Conservation (phyloP, 768 basidiomycete genomes). For the Podaxis sp. region DNA sequence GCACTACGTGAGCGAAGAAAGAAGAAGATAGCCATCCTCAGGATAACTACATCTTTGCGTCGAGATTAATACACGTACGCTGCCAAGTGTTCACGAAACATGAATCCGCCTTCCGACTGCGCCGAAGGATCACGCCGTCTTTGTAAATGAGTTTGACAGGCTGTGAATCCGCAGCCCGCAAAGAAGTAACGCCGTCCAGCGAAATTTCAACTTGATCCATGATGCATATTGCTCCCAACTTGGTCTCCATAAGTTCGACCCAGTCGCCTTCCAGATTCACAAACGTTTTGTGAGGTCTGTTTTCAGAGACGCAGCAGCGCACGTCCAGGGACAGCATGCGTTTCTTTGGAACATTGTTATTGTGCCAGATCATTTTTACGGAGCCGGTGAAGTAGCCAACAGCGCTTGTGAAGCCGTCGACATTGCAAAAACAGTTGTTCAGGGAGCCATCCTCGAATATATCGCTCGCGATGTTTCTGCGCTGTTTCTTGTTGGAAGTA, state of each 20-base stretch:
- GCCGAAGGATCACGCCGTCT: constrained; percentile 18
- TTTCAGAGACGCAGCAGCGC: background rate
- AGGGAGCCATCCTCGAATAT: constrained; percentile 10
- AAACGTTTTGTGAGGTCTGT: background rate
- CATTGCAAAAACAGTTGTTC: constrained; percentile 13
- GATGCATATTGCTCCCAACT: background rate
- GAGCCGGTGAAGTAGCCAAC: constrained; percentile 7
- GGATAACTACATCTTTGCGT: background rate
- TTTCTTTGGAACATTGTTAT: background rate
- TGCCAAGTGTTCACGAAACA: constrained; percentile 28
- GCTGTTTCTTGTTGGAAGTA: background rate
- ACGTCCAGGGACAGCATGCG: background rate
- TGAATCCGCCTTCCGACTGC: background rate
- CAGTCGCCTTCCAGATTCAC: constrained; percentile 9
- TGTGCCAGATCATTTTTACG: constrained; percentile 6
- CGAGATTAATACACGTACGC: constrained; percentile 18
- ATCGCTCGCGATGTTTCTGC: constrained; percentile 4
- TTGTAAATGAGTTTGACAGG: constrained; percentile 16
- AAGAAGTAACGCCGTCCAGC: constrained; percentile 6
- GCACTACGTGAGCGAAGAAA: background rate
- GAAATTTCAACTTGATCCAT: constrained; percentile 9
- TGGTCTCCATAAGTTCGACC: constrained; percentile 2
- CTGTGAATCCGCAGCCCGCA: background rate
- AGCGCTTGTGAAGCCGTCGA: background rate
- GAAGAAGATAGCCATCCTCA: background rate